Base-by-base conservation (phyloP, 805 yeast genomes). In the Zygoascus flipseniorum region DNA sequence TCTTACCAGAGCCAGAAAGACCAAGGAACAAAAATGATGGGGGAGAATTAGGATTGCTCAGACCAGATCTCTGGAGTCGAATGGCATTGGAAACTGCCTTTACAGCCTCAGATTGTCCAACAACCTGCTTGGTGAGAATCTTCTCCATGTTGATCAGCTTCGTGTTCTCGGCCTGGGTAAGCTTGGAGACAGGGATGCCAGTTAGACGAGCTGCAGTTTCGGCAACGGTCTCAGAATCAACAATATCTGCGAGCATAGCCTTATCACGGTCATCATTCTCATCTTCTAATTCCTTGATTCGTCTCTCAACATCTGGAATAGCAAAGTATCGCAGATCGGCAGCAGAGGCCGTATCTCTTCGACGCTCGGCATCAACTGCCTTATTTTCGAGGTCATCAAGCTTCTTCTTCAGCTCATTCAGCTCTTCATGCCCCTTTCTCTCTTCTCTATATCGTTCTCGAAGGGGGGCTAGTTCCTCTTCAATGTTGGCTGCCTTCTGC, bases 281-380 rank as follows among this genome's bases (percentile, higher is more conserved):
- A 53, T 76, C 67, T 70, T 93, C 99, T 55, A 90, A 76, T 60
- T 79, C 81, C 50, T 63, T 81, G 58, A 93, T 92, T 65, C 83
- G 83, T 62, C 79, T 78, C 70, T 84, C 77, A 54, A 93, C 76
- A 64, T 92, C 97, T 8, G 99, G 99, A 65, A 93, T 93, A 28
- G 98, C 99, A 76, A 89, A 93, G 76, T 90, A 93, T 69, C 96
- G 81, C 69, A 93, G 78, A 71, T 93, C 99, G 19, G 99, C 98
- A 51, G 95, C 96, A 10, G 97, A 79, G 5, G 85, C 92, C 35
- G 89, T 88, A 68, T 93, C 99, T 59, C 87, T 87, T 67, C 97
- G 85, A 78, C 99, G 88, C 69, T 92, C 98, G 23, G 99, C 99
- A 71, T 93, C 98, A 53, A 75, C 78, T 4, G 98, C 98, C 72